Conservation (phyloP, 23 red algal species). For the Gracilaria vermiculophylla region DNA sequence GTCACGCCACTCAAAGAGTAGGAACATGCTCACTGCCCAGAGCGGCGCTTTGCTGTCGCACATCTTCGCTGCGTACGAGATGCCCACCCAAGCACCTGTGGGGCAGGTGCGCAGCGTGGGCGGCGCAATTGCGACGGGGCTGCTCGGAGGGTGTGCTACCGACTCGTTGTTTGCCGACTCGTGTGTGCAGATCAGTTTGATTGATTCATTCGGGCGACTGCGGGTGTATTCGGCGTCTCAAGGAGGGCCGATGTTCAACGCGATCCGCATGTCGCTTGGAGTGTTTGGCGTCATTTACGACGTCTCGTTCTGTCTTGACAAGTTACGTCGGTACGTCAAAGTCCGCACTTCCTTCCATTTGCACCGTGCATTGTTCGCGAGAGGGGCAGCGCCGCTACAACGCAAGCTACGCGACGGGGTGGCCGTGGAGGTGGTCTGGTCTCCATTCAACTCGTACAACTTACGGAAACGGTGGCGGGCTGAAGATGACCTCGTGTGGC, state of each 20-base stretch:
- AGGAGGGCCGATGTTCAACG: background rate
- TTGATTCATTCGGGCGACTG: slow-evolving; percentile 47
- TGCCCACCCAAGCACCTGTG: background rate
- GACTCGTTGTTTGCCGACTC: slow-evolving; percentile 19
- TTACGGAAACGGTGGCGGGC: slow-evolving; percentile 4
- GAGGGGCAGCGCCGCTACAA: background rate
- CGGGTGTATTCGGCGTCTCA: slow-evolving; percentile 7
- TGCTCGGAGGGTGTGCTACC: background rate
- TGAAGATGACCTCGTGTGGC: slow-evolving; percentile 23
- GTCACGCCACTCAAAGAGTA: background rate
- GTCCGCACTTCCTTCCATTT: slow-evolving; percentile 12
- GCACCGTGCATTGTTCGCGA: background rate
- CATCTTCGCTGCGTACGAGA: background rate
- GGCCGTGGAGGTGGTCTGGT: slow-evolving; percentile 17
- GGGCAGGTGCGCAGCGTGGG: slow-evolving; percentile 6
- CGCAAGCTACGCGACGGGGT: background rate
- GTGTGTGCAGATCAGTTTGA: slow-evolving; percentile 22
- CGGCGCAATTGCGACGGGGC: slow-evolving; percentile 9
- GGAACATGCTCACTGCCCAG: slow-evolving; percentile 20
- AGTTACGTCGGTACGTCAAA: background rate
- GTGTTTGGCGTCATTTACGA: slow-evolving; percentile 55
- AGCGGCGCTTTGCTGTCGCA: background rate
- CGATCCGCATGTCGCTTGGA: slow-evolving; percentile 33
- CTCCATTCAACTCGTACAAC: slow-evolving; percentile 36
- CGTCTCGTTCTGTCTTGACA: slow-evolving; percentile 2